Evolutionary conservation across 129 eudicot species (phyloP).

Genomic region (Sambucus nigra): DNA sequence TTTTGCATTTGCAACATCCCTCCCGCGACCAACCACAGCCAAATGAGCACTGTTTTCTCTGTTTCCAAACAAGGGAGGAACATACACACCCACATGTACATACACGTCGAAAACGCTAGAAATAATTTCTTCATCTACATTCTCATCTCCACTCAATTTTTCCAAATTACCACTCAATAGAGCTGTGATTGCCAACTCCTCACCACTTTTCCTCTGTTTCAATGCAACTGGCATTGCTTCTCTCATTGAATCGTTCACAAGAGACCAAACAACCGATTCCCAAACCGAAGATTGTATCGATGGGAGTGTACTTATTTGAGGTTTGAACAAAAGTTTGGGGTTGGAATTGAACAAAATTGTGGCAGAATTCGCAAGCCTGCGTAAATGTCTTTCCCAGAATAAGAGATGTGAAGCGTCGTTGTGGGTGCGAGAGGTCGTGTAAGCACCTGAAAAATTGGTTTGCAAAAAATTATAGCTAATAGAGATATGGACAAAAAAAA

Average conservation of each 20-base stretch:
- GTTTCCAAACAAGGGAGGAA: no score
- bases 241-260: no score
- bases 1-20: constrained; percentile 69
- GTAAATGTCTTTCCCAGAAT: constrained; percentile 71
- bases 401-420: constrained; percentile 37
- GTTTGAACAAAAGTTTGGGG: constrained; percentile 43
- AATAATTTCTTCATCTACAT: constrained; percentile 25
- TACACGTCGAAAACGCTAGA: constrained; percentile 38
- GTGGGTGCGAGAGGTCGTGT: constrained; percentile 78
- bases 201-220: constrained; percentile 28
- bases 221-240: constrained; percentile 38
- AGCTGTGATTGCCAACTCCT: no score
- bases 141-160: constrained; percentile 20
- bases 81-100: no score
- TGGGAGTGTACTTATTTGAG: constrained; percentile 2
- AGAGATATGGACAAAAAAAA: not conserved
- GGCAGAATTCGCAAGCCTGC: constrained; percentile 54
- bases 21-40: constrained; percentile 68
- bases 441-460: constrained; percentile 64
- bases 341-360: constrained; percentile 32
- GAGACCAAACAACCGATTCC: no score
- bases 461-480: not conserved
- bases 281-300: constrained; percentile 12
- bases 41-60: no score
- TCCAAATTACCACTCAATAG: no score